Evolutionary conservation across 2,329 filamentous ascomycete species (phyloP).

Genomic region (Paracamarosporium sp.): DNA sequence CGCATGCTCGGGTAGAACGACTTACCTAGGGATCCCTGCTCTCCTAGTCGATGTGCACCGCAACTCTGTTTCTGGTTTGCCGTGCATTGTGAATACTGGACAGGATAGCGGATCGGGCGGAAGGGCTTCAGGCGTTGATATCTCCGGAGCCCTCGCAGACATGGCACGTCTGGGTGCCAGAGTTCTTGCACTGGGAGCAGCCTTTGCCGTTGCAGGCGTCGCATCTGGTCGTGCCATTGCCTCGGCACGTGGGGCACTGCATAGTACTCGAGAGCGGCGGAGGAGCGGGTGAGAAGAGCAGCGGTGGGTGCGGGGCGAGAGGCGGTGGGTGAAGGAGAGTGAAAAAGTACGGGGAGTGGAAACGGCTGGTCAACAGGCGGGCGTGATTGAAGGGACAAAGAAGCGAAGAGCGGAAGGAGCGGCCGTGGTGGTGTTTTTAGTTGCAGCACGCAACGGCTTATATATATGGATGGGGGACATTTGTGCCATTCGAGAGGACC

Average conservation of each 20-base stretch:
- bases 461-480: too few relatives aligned
- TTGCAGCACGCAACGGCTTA: conserved; percentile 5
- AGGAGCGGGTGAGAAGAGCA: conserved; percentile 5
- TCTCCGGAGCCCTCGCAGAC: conserved; percentile 42
- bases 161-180: conserved; percentile 35
- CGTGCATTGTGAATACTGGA: conserved; percentile 6
- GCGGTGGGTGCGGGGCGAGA: neutral
- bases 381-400: neutral
- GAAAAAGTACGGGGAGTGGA: neutral
- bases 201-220: conserved; percentile 40
- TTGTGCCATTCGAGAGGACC: too few relatives aligned
- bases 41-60: conserved; percentile 14
- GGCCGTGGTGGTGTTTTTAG: neutral
- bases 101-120: conserved; percentile 11
- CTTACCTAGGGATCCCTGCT: conserved; percentile 25
- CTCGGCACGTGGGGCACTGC: conserved; percentile 42
- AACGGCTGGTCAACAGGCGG: conserved; percentile 16
- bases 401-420: conserved; percentile 5
- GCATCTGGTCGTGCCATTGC: conserved; percentile 41
- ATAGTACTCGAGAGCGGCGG: conserved; percentile 21
- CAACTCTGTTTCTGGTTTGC: conserved; percentile 12
- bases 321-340: conserved; percentile 6
- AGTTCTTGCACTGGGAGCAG: conserved; percentile 36
- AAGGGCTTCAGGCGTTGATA: conserved; percentile 31
- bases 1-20: conserved; percentile 4